Conservation (phyloP, 306 rosid species). For the Quercus engelmannii region DNA sequence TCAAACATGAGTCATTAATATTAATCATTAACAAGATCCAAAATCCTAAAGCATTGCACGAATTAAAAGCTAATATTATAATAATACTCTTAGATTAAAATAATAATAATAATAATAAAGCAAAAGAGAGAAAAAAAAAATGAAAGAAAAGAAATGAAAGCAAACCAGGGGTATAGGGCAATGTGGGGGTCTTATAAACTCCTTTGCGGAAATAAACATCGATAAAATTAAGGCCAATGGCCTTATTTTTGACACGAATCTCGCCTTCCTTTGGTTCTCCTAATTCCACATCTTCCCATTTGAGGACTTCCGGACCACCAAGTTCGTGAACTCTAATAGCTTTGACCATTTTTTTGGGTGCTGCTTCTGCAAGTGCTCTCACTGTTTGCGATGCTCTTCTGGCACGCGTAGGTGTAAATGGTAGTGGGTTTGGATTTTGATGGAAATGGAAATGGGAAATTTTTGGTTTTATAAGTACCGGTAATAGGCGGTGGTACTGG, state of each 20-base stretch:
- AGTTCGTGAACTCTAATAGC: conserved; percentile 66
- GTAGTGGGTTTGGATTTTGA: background rate
- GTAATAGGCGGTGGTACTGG: too few relatives aligned
- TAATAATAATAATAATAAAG: too few relatives aligned
- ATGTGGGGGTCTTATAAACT: conserved; percentile 51
- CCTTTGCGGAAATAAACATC: conserved; percentile 89
- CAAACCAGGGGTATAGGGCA: conserved; percentile 68
- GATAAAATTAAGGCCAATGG: conserved; percentile 76
- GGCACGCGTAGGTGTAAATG: background rate
- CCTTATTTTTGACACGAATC: conserved; percentile 76
- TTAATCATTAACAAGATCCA: too few relatives aligned
- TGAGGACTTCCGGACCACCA: conserved; percentile 81
- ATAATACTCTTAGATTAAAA: too few relatives aligned
- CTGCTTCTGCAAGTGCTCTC: conserved; percentile 17
- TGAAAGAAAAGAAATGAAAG: background rate
- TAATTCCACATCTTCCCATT: conserved; percentile 82
- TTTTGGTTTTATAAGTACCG: too few relatives aligned
- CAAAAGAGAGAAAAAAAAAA: too few relatives aligned
- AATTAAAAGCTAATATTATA: too few relatives aligned
- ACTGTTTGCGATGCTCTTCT: background rate
- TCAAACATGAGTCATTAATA: too few relatives aligned
- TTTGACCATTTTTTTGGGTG: conserved; percentile 48
- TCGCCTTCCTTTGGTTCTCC: conserved; percentile 77
- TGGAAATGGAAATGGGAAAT: too few relatives aligned
- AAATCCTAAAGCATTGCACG: too few relatives aligned